Conservation (phyloP, 345 rosid genomes). For the Populus euphratica region DNA sequence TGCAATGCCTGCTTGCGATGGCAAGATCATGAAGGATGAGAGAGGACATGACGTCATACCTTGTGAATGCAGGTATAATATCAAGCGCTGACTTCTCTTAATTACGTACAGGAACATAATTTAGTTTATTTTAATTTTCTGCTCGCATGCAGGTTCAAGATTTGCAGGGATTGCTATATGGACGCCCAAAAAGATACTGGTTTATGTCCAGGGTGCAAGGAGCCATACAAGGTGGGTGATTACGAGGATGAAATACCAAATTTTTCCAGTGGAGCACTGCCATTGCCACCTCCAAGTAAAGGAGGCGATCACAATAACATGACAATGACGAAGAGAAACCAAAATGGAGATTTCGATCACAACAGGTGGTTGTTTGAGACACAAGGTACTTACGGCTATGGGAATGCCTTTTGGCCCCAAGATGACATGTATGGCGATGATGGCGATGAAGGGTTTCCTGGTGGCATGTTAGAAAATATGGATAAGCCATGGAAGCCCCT, state of each 20-base stretch:
- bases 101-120: not conserved
- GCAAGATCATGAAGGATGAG: slow-evolving; percentile 87
- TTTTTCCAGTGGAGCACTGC: slow-evolving; percentile 57
- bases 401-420: slow-evolving; percentile 77
- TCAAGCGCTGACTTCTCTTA: too few species aligned
- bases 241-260: slow-evolving; percentile 59
- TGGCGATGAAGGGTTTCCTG: slow-evolving; percentile 49
- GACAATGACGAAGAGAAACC: slow-evolving; percentile 86
- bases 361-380: slow-evolving; percentile 87
- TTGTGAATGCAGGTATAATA: slow-evolving; percentile 75
- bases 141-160: slow-evolving; percentile 58
- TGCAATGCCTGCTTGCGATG: slow-evolving; percentile 88
- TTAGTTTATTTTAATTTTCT: not conserved
- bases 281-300: slow-evolving; percentile 57
- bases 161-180: slow-evolving; percentile 85
- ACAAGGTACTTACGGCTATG: slow-evolving; percentile 79
- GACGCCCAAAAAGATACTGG: slow-evolving; percentile 87
- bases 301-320: slow-evolving; percentile 45
- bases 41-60: slow-evolving; percentile 77
- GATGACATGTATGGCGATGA: slow-evolving; percentile 66
- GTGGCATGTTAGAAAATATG: slow-evolving; percentile 50
- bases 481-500: slow-evolving; percentile 95
- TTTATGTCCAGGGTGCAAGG: slow-evolving; percentile 92
- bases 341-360: slow-evolving; percentile 80
- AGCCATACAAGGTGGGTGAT: slow-evolving; percentile 63